Evolutionary conservation across 306 rosid genomes (phyloP), one percentile per base, ranked within the genome.

Genomic region (Medicago arabica): DNA sequence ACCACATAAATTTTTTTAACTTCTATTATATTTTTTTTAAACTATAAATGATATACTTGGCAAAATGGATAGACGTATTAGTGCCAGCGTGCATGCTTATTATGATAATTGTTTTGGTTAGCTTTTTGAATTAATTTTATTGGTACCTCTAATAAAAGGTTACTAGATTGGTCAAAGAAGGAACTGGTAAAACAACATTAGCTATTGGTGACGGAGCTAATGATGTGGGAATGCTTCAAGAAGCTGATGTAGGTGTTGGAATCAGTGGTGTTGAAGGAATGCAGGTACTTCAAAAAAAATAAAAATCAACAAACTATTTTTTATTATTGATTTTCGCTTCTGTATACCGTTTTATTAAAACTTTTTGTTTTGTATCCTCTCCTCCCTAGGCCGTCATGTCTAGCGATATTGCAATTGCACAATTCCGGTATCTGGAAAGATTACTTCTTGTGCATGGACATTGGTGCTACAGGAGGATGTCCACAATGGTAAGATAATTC

Each of bases 221-320:
- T 75, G 97, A 93, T 79, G 97, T 93, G 21, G 97, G 98, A 76
- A 93, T 93, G 98, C 96, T 93, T 81, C 98, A 91, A 86, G 96
- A 93, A 82, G 98, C 98, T 7, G 96, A 93, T 79, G 85, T 93
- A 50, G 97, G 98, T 75, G 72, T 93, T 28, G 98, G 98, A 79
- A 93, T 91, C 51, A 93, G 98, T 66, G 98, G 98, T 50, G 90
- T 83, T 1, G 98, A 93, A 87, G 98, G 97, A 76, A 91, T 93
- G 97, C 98, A 91, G 98, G 98, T 93, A 67, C 47, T 62, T 16
- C 14, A 21, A 17, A 73, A 76, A 23, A 23, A 23, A 23, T n/a
- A 23, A 8, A 76, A 10, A 25, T 47, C 44, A 59, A 19, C n/a
- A 36, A 73, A 80, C 34, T 62, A 23, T 18, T 38, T 47, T 54